phyloP scores from a whole-genome alignment of 140 eudicot genomes.

The Erigeron philadelphicus region DNA sequence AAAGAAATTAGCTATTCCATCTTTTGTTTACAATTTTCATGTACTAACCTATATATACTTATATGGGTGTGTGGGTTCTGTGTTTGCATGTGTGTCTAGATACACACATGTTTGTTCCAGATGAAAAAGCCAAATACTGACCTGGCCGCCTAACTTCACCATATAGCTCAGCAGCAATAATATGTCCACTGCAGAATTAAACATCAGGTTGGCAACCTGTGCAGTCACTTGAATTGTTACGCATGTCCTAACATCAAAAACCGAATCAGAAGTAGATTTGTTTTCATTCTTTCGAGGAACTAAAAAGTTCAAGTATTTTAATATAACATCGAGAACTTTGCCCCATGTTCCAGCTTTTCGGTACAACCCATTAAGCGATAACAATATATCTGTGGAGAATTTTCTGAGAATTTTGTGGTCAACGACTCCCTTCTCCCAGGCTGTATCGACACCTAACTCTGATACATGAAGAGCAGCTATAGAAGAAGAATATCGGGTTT shows the following conservation, averaged over 20 bases:
- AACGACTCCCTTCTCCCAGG: conserved; percentile 61
- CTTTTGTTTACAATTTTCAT: background rate
- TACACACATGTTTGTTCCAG: background rate
- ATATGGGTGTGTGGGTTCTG: too few relatives aligned
- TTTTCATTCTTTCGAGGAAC: conserved; percentile 65
- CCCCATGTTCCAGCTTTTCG: conserved; percentile 66
- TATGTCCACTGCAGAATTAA: conserved; percentile 76
- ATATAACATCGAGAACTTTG: conserved; percentile 64
- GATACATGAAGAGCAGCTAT: conserved; percentile 51
- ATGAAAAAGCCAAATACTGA: conserved; percentile 28
- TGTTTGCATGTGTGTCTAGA: too few relatives aligned
- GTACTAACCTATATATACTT: background rate
- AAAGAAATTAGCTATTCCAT: conserved; percentile 9
- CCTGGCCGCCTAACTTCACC: conserved; percentile 87
- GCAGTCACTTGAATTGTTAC: conserved; percentile 71
- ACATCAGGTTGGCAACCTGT: conserved; percentile 83
- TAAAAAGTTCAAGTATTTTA: conserved; percentile 59
- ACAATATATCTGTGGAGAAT: conserved; percentile 59
- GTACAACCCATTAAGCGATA: conserved; percentile 66
- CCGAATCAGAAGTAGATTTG: conserved; percentile 37
- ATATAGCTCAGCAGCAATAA: conserved; percentile 70
- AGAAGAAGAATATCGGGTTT: conserved; percentile 58
- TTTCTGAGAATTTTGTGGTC: conserved; percentile 68
- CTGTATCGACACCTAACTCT: conserved; percentile 69
- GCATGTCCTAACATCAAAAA: conserved; percentile 41